Evolutionary conservation across 257 asterid species (phyloP), one percentile per base, ranked within the genome.

Genomic region (Solanum sejunctum): DNA sequence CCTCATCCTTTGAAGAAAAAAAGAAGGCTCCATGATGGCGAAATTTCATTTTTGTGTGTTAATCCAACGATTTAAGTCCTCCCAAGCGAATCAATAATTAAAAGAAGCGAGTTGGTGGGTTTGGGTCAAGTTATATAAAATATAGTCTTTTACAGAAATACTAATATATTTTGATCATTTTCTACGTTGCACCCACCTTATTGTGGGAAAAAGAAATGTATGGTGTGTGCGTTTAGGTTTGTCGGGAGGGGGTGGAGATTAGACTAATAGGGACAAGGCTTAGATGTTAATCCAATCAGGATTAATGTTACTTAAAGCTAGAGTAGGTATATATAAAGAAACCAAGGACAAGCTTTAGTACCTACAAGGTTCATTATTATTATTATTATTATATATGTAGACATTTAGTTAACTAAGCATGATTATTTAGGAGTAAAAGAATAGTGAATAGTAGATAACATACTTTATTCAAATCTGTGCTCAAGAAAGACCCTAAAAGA

Each of bases 401-500:
- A 72, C 39, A 36, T 72, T 72, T 43, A 43, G 0, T 63, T 23
- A 23, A 63, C 41, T 63, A 71, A 8, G 12, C 32, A 43, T 43
- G 57, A 23, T 6, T 6, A 58, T 47, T 23, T 51, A 21, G 6
- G 43, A 41, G 6, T 12, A 21, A 49, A 75, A 77, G 23, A 10
- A 12, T 67, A 67, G 47, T 18, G 23, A 15, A 23, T 26, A 77
- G 23, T 15, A 21, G 82, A 49, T 23, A 51, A 77, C 23, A 77
- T 51, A 55, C 61, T 75, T 45, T 75, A 75, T 79, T 13, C 78
- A 77, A 32, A 84, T 84, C 23, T 58, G 55, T 77, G 60, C 58
- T 81, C 55, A 3, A 81, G 39, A 47, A 49, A 84, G 80, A 52
- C 26, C 82, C 36, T 84, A 75, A 87, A 88, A 21, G 88, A 84